These are phyloP conservation scores for Hura crepitans DNA, from an alignment of 441 rosid species.

Conservation along the genomic window DNA sequence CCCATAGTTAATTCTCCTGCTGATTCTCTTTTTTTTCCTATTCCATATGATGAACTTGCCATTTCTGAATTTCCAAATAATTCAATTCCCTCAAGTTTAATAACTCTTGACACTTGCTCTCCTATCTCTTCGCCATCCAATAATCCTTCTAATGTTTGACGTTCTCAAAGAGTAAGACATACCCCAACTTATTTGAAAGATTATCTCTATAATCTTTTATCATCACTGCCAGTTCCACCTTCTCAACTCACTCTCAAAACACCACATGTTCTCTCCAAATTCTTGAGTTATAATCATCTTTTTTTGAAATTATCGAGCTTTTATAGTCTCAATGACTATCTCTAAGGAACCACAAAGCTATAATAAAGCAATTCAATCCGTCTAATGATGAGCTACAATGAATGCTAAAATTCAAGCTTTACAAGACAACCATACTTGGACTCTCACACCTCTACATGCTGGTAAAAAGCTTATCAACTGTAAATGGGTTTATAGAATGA, in stretches of 20 bases:
- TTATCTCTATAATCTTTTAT: not conserved
- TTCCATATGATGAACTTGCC: too few relatives aligned
- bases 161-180: not conserved
- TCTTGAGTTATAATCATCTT: not conserved
- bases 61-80: not conserved
- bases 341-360: not conserved
- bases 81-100: not conserved
- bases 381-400: too few relatives aligned
- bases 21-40: too few relatives aligned
- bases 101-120: not conserved
- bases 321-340: too few relatives aligned
- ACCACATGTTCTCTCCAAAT: not conserved
- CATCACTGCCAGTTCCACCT: not conserved
- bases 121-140: too few relatives aligned
- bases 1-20: too few relatives aligned
- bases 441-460: too few relatives aligned
- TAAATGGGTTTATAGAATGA: not conserved
- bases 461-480: not conserved
- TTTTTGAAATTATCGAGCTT: too few relatives aligned
- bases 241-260: not conserved
- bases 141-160: not conserved
- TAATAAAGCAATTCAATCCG: not conserved
- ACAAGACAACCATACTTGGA: not conserved
- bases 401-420: too few relatives aligned
- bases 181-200: not conserved